A percentile compares a stretch with the other conserved stretches of the same genome.
Evolutionary conservation across 768 basidiomycete genomes (phyloP).

Genomic region (Rhodotorula sphaerocarpa): DNA sequence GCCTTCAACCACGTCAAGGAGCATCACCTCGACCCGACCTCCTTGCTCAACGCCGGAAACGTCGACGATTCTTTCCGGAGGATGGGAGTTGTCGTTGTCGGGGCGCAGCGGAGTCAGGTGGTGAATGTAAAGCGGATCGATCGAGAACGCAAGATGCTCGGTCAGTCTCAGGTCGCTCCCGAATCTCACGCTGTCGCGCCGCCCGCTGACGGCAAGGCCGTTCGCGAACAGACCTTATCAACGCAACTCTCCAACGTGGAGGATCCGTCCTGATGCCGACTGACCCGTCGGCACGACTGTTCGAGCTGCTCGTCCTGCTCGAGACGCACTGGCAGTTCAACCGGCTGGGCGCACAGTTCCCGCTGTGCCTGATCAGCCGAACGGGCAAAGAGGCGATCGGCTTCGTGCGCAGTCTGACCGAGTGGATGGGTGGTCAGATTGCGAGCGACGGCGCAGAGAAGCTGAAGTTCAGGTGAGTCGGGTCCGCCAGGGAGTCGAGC

Average conservation of each 20-base stretch:
- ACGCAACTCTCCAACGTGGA: constrained; percentile 67
- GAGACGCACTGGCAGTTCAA: constrained; percentile 92
- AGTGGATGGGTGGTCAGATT: constrained; percentile 93
- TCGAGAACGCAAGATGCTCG: constrained; percentile 77
- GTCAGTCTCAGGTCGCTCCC: constrained; percentile 45
- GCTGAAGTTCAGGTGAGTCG: constrained; percentile 71
- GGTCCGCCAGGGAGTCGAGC: too few species aligned
- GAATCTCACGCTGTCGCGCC: neutral
- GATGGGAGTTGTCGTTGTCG: constrained; percentile 88
- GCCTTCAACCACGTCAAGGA: constrained; percentile 94
- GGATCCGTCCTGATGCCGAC: constrained; percentile 69
- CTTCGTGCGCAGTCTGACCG: constrained; percentile 93
- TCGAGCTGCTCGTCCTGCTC: constrained; percentile 88
- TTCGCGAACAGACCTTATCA: constrained; percentile 63
- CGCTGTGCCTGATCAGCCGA: constrained; percentile 85
- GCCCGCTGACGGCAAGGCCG: neutral
- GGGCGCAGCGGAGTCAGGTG: constrained; percentile 74
- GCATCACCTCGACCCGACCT: constrained; percentile 87
- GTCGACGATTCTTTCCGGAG: constrained; percentile 71
- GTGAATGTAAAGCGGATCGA: constrained; percentile 80
- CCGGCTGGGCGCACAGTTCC: constrained; percentile 43
- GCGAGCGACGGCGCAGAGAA: constrained; percentile 53
- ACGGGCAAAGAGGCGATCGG: constrained; percentile 89
- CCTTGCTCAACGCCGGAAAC: constrained; percentile 51
- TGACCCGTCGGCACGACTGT: constrained; percentile 85